Evolutionary conservation across 805 yeast genomes (phyloP).

Genomic region (Isabelozyma pseudorhagii): DNA sequence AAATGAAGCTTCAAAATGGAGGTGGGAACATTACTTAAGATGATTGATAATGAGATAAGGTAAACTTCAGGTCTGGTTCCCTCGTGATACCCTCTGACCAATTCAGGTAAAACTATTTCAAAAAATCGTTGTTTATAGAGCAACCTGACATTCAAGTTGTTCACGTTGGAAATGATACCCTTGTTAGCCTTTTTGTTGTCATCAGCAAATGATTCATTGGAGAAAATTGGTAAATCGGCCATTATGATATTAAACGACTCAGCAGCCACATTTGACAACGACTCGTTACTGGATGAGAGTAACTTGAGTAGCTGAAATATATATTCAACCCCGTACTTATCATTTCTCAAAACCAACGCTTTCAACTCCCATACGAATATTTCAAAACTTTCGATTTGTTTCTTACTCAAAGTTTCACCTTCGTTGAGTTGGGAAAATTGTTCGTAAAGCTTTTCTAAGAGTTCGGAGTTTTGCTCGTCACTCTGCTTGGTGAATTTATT

Average conservation of each 20-base stretch:
- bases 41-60: constrained; percentile 62
- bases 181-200: constrained; percentile 14
- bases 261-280: constrained; percentile 28
- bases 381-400: constrained; percentile 42
- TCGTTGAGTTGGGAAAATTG: neutral
- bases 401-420: neutral
- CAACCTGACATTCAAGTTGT: constrained; percentile 56
- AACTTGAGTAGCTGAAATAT: constrained; percentile 16
- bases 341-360: constrained; percentile 61
- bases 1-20: constrained; percentile 65
- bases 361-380: constrained; percentile 67
- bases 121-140: constrained; percentile 83
- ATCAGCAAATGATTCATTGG: constrained; percentile 22
- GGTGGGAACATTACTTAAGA: constrained; percentile 63
- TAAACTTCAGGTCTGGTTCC: constrained; percentile 43
- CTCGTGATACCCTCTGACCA: constrained; percentile 50
- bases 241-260: constrained; percentile 62
- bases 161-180: constrained; percentile 40
- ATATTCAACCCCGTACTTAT: constrained; percentile 27
- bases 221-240: constrained; percentile 61
- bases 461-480: constrained; percentile 4
- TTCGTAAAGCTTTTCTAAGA: constrained; percentile 7
- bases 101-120: constrained; percentile 51
- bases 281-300: constrained; percentile 30
- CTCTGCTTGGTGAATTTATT: constrained; percentile 38